These are phyloP conservation scores for Nemania diffusa DNA, from an alignment of 2,329 filamentous ascomycete species.

Conservation along the genomic window DNA sequence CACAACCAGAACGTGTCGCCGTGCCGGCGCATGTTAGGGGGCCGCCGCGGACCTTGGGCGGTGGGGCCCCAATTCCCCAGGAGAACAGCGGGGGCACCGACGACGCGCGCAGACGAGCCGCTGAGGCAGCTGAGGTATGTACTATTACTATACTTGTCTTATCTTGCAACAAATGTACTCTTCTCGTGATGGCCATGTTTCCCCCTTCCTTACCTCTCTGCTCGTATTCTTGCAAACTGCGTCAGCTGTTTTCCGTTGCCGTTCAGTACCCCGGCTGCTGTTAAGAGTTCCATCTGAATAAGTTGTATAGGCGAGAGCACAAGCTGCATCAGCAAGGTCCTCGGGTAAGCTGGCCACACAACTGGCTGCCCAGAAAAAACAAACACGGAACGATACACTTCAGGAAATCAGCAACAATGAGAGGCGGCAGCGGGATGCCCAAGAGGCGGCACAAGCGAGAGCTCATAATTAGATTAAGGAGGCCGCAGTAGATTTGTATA, in stretches of 20 bases:
- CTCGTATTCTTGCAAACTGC: not conserved
- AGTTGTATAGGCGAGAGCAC: constrained; percentile 70
- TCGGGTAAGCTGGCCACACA: constrained; percentile 77
- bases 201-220: not conserved
- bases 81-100: constrained; percentile 44
- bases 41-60: constrained; percentile 72
- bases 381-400: constrained; percentile 75
- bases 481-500: not conserved
- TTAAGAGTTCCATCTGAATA: constrained; percentile 11
- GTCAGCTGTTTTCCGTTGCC: not conserved
- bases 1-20: constrained; percentile 61
- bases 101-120: constrained; percentile 78
- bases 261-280: not conserved
- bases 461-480: constrained; percentile 63
- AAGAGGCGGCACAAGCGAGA: constrained; percentile 67
- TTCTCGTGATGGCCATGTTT: not conserved
- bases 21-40: constrained; percentile 64
- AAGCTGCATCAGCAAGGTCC: constrained; percentile 61
- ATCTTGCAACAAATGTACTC: not conserved
- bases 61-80: constrained; percentile 44
- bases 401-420: constrained; percentile 75
- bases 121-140: constrained; percentile 84
- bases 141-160: not conserved
- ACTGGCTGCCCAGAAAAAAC: constrained; percentile 78
- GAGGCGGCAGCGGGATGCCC: constrained; percentile 72